phyloP scores from a whole-genome alignment of 2,329 filamentous ascomycete species.

The Leptodontidium sp. region DNA sequence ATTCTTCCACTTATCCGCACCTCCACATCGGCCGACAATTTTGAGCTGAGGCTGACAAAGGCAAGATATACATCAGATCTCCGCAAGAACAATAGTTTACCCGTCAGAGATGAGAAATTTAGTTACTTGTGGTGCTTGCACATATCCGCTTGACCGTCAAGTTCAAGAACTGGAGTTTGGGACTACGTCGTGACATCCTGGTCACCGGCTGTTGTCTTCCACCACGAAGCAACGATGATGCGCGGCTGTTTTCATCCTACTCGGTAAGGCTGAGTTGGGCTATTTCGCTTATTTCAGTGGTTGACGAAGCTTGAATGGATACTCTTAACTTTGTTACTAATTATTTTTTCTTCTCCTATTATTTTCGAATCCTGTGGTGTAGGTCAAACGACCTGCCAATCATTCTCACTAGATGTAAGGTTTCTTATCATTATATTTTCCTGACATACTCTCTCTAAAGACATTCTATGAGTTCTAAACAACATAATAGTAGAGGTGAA shows the following conservation, averaged over 20 bases:
- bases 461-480: neutral
- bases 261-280: no score
- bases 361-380: no score
- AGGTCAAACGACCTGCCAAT: neutral
- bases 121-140: neutral
- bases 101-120: neutral
- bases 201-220: no score
- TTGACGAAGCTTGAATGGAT: neutral
- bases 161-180: neutral
- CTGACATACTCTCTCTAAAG: no score
- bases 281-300: neutral
- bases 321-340: no score
- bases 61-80: neutral
- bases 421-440: no score
- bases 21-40: neutral
- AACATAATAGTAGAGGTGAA: neutral
- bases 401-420: no score
- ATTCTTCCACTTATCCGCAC: neutral
- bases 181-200: neutral
- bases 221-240: no score
- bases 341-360: no score
- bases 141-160: neutral
- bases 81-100: no score
- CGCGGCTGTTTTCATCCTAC: no score
- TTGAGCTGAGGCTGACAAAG: neutral